phyloP scores from a whole-genome alignment of 192 early-diverging fungal species.

The Backusella luteola region DNA sequence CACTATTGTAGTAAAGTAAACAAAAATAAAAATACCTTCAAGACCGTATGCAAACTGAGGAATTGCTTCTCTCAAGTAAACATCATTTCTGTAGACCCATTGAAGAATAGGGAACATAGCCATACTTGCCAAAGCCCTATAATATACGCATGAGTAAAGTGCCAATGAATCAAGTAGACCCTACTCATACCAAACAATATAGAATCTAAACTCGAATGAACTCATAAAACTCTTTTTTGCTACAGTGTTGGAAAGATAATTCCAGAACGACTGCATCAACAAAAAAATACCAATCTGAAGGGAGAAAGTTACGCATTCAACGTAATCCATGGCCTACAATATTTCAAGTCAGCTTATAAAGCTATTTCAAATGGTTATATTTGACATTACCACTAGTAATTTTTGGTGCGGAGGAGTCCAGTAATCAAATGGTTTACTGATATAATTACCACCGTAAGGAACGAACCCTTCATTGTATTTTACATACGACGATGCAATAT shows the following conservation, averaged over 20 bases:
- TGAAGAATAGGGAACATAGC: slow-evolving; percentile 30
- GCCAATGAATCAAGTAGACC: background rate
- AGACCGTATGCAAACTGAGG: slow-evolving; percentile 28
- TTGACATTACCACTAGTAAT: slow-evolving; percentile 11
- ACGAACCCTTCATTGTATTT: slow-evolving; percentile 32
- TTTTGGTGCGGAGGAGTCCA: slow-evolving; percentile 25
- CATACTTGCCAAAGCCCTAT: slow-evolving; percentile 25
- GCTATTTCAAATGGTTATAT: background rate
- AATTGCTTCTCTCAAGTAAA: slow-evolving; percentile 16
- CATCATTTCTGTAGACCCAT: slow-evolving; percentile 17
- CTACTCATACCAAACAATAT: slow-evolving; percentile 26
- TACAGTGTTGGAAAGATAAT: slow-evolving; percentile 33
- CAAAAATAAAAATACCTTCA: slow-evolving; percentile 20
- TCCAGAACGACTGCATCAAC: slow-evolving; percentile 40
- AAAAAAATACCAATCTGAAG: slow-evolving; percentile 25
- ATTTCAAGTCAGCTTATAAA: background rate
- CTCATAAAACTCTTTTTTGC: slow-evolving; percentile 30
- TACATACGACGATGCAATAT: slow-evolving; percentile 27
- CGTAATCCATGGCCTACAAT: slow-evolving; percentile 22
- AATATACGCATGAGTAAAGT: slow-evolving; percentile 3
- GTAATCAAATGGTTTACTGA: slow-evolving; percentile 19
- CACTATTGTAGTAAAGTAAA: background rate
- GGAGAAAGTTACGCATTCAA: slow-evolving; percentile 28
- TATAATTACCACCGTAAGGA: slow-evolving; percentile 2
- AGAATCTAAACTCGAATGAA: slow-evolving; percentile 30